These are phyloP conservation scores for Sparassis latifolia DNA, from an alignment of 1,284 basidiomycete species.

Conservation along the genomic window DNA sequence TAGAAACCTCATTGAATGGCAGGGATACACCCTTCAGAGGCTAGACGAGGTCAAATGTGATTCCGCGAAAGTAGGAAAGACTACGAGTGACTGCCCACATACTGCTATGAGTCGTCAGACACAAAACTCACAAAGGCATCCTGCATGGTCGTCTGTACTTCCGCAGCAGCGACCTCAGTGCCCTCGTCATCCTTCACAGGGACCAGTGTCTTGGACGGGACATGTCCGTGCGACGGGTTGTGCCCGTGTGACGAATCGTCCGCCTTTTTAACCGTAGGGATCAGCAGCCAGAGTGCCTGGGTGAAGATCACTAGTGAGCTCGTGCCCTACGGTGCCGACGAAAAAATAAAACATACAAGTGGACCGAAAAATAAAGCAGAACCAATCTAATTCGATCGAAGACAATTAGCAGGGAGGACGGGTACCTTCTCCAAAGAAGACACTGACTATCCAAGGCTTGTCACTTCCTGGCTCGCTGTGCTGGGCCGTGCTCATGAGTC, in stretches of 20 bases:
- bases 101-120: not conserved
- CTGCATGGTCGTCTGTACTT: constrained; percentile 27
- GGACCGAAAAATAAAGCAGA: constrained; percentile 25
- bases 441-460: constrained; percentile 21
- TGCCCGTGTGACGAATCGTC: constrained; percentile 2
- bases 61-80: constrained; percentile 7
- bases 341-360: constrained; percentile 14
- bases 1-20: too few species aligned
- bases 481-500: constrained; percentile 21
- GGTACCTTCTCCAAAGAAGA: not conserved
- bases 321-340: not conserved
- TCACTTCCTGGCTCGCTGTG: constrained; percentile 20
- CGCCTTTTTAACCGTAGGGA: constrained; percentile 6
- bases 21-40: too few species aligned
- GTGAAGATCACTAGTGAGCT: not conserved
- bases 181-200: constrained; percentile 27
- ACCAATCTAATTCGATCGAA: constrained; percentile 18
- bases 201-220: not conserved
- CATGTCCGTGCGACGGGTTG: constrained; percentile 2
- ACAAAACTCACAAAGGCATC: constrained; percentile 23
- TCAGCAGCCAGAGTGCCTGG: constrained; percentile 11
- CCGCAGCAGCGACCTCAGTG: constrained; percentile 24
- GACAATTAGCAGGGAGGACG: not conserved
- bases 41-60: not conserved
- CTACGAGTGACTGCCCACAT: too few species aligned